A percentile compares a stretch with the other conserved stretches of the same genome.
These are phyloP conservation scores for Prunus campanulata DNA, from an alignment of 306 rosid species.

Conservation along the genomic window DNA sequence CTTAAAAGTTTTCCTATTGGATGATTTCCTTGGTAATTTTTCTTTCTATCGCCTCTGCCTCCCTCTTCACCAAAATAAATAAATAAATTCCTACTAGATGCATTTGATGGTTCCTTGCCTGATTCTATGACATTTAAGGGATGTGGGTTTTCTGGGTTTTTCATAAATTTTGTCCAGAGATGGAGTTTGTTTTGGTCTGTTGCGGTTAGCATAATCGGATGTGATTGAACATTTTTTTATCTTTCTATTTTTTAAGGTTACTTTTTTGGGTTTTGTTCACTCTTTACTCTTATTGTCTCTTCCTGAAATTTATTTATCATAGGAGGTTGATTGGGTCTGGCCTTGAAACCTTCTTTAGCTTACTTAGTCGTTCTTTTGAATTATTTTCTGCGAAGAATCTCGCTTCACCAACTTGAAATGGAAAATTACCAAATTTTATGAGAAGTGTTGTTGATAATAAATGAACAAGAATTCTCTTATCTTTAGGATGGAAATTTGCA, in stretches of 20 bases:
- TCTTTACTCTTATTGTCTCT: not conserved
- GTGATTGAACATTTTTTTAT: not conserved
- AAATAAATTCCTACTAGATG: not conserved
- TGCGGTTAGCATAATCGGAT: not conserved
- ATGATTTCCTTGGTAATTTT: no score
- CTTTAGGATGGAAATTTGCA: not conserved
- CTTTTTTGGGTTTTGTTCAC: constrained; percentile 1
- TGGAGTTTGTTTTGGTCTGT: not conserved
- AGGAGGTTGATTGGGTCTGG: not conserved
- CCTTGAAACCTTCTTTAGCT: not conserved
- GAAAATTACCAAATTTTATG: not conserved
- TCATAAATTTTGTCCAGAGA: not conserved
- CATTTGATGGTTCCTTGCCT: not conserved
- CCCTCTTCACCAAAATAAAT: no score
- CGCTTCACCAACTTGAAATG: no score
- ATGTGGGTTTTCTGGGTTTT: not conserved
- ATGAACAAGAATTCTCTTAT: not conserved
- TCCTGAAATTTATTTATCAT: not conserved
- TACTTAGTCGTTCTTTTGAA: not conserved
- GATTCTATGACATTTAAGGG: not conserved
- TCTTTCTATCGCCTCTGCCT: no score
- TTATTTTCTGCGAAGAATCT: no score
- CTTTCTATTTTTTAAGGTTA: not conserved
- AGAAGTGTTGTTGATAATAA: not conserved
- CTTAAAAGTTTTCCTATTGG: no score